phyloP scores from a whole-genome alignment of 129 eudicot genomes.

The Escallonia rubra region DNA sequence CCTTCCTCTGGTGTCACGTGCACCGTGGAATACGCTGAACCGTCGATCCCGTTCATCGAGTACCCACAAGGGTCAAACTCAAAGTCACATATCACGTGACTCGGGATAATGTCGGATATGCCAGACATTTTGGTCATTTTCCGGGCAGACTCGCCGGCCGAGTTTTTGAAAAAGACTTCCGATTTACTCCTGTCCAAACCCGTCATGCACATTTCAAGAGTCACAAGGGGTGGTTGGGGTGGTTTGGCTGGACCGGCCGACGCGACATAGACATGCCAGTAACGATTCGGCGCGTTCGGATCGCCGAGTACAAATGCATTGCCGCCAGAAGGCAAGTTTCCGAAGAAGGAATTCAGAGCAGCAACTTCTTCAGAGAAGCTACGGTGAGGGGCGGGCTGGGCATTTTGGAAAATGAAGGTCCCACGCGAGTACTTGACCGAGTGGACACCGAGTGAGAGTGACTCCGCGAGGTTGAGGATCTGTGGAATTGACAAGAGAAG shows the following conservation, averaged over 20 bases:
- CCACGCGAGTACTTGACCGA: conserved; percentile 39
- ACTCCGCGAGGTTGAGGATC: conserved; percentile 27
- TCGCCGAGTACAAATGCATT: conserved; percentile 18
- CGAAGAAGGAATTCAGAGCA: conserved; percentile 17
- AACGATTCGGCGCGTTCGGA: conserved; percentile 4
- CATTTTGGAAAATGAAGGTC: conserved; percentile 29
- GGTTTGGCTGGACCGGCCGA: background rate
- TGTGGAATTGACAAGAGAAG: conserved; percentile 27
- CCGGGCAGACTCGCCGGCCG: background rate
- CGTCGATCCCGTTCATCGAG: conserved; percentile 43
- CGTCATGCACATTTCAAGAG: conserved; percentile 42
- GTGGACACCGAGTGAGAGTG: conserved; percentile 27
- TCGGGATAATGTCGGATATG: conserved; percentile 19
- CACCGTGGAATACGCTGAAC: conserved; percentile 30
- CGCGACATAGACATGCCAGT: conserved; percentile 39
- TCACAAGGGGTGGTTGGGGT: background rate
- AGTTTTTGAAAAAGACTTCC: conserved; percentile 21
- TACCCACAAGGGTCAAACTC: conserved; percentile 50
- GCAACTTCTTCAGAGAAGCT: conserved; percentile 40
- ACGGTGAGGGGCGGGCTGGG: conserved; percentile 41
- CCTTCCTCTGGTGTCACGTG: conserved; percentile 51
- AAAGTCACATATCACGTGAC: conserved; percentile 31
- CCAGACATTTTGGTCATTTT: conserved; percentile 34
- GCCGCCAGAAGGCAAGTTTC: conserved; percentile 4
- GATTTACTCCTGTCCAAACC: conserved; percentile 22